Conservation (phyloP, 2,329 filamentous ascomycete genomes). For the Fusarium musae region DNA sequence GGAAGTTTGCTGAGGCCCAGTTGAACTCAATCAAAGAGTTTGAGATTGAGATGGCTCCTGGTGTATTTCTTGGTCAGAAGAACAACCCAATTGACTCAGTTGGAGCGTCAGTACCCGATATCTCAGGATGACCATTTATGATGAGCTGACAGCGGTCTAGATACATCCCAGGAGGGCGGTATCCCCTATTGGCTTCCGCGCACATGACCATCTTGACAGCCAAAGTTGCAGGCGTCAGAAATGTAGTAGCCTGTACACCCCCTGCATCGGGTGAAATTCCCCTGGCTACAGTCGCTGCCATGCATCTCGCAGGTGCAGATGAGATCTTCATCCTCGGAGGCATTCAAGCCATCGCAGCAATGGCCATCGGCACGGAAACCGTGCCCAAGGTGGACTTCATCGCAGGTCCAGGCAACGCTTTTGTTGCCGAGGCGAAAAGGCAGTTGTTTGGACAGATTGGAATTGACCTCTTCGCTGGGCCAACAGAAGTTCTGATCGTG, state of each 20-base stretch:
- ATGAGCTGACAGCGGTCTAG: not conserved
- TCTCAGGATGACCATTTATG: too few relatives aligned
- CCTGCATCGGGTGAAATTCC: not conserved
- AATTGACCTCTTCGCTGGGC: not conserved
- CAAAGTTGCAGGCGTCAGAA: not conserved
- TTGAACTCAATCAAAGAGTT: not conserved
- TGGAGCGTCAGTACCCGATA: not conserved
- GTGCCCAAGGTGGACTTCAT: not conserved
- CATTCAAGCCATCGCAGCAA: not conserved
- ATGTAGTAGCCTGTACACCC: not conserved
- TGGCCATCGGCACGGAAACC: not conserved
- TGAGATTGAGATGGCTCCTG: not conserved
- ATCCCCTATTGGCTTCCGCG: not conserved
- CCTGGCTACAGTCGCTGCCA: not conserved
- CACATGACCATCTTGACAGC: constrained; percentile 1
- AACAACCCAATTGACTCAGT: not conserved
- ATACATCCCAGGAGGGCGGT: not conserved
- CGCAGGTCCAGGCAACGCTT: not conserved
- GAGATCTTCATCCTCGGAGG: not conserved
- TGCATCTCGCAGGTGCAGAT: constrained; percentile 2
- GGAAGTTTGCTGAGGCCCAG: not conserved
- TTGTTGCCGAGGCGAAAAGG: not conserved
- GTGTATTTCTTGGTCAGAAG: not conserved
- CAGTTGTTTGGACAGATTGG: not conserved
- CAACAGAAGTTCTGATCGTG: not conserved